A percentile compares a stretch with the other conserved stretches of the same genome.
These are phyloP conservation scores for Kwoniella dendrophila DNA, from an alignment of 768 basidiomycete species.

Conservation along the genomic window DNA sequence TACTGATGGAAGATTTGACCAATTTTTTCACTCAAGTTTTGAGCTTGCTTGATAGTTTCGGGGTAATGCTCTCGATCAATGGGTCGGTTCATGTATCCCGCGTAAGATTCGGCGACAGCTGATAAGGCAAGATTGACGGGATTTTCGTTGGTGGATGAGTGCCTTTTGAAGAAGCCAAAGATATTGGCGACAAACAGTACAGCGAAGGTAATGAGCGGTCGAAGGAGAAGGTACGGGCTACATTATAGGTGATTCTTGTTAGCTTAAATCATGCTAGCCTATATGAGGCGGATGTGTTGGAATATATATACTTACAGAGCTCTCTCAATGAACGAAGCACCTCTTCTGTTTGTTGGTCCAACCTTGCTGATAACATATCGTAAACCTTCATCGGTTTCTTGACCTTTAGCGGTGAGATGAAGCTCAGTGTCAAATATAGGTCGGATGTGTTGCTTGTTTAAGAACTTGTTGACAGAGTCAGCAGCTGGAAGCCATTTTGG, in stretches of 20 bases:
- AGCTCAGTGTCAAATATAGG: constrained; percentile 16
- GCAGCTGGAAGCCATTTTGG: constrained; percentile 25
- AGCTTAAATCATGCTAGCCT: not conserved
- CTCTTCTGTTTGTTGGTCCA: constrained; percentile 20
- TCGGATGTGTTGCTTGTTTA: constrained; percentile 17
- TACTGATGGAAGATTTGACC: constrained; percentile 8
- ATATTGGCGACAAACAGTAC: constrained; percentile 25
- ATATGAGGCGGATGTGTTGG: not conserved
- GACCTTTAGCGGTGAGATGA: constrained; percentile 25
- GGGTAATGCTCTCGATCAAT: constrained; percentile 18
- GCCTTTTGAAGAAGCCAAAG: constrained; percentile 27
- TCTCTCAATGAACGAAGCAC: constrained; percentile 17
- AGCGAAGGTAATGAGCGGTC: constrained; percentile 27
- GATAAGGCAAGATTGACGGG: constrained; percentile 20
- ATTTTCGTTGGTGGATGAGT: constrained; percentile 20
- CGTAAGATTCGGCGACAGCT: constrained; percentile 27
- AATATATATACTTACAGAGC: constrained; percentile 36
- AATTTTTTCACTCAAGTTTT: constrained; percentile 27
- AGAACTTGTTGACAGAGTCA: constrained; percentile 9
- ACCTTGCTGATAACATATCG: constrained; percentile 38
- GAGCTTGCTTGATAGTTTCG: constrained; percentile 18
- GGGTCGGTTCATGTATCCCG: constrained; percentile 13
- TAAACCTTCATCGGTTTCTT: constrained; percentile 8
- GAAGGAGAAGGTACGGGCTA: constrained; percentile 33
- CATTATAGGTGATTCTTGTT: not conserved